Base-by-base conservation (phyloP, 306 rosid genomes). In the Sesbania bispinosa region DNA sequence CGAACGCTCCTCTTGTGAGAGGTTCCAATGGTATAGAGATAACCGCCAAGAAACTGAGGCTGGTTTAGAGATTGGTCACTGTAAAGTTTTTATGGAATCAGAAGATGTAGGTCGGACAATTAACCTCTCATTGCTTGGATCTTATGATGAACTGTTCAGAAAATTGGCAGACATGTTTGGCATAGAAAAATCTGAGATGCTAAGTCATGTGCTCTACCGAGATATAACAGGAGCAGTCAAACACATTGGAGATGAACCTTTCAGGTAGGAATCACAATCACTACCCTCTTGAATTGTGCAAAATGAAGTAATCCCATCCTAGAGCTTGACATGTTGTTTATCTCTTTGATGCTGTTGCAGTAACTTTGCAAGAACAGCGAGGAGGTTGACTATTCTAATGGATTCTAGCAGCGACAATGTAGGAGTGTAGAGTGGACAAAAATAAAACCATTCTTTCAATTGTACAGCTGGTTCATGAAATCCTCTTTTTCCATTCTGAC, bases 321-420 rank as follows among this genome's bases (percentile, higher is more conserved):
- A 18, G 57, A 59, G 52, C 33, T 29, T 67, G 59, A 74, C 65
- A 47, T 46, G 35, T n/a, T n/a, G n/a, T 77, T 67, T 45, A 54
- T 48, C 41, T 53, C 7, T 71, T 71, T 51, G 60, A 54, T 80
- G 66, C 3, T n/a, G n/a, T n/a, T n/a, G n/a, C n/a, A n/a, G n/a
- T n/a, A n/a, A 83, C 45, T 93, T 93, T 74, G 36, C 79, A 52
- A 90, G 77, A 86, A 76, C 90, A 10, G 96, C 94, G 2, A 84
- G 88, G 80, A 87, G 94, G 67, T 72, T 90, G 88, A 94, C 91
- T 8, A 94, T 89, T 87, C 82, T 83, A 73, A 88, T 72, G 85
- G 92, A 90, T 79, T 87, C 94, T 13, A 85, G 91, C 86, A 83
- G 89, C 73, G 80, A 90, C 86, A 85, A 76, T 45, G 67, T 88